These are phyloP conservation scores for Exophiala dermatitidis DNA, from an alignment of 2,329 filamentous ascomycete genomes.

Conservation along the genomic window DNA sequence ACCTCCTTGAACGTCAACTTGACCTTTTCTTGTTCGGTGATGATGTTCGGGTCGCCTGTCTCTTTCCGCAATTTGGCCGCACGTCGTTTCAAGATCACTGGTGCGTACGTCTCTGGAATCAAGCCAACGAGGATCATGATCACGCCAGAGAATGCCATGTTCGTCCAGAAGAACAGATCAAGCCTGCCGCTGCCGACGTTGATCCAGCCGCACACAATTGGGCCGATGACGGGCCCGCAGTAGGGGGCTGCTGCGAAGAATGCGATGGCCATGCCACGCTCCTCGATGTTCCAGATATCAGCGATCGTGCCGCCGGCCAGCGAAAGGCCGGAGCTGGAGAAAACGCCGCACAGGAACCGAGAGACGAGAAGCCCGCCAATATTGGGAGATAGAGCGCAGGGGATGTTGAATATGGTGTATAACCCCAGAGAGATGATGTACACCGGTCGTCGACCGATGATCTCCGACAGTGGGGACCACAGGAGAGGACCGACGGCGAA, in stretches of 20 bases:
- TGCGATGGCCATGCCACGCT: constrained; percentile 52
- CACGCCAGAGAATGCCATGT: constrained; percentile 26
- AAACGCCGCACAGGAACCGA: constrained; percentile 65
- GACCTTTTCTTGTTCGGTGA: constrained; percentile 37
- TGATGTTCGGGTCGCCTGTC: constrained; percentile 38
- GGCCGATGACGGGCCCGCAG: constrained; percentile 47
- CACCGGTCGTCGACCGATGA: constrained; percentile 30
- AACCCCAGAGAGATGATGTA: constrained; percentile 32
- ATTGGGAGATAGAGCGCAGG: constrained; percentile 30
- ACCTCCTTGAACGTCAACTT: constrained; percentile 37
- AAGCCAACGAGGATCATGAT: constrained; percentile 47
- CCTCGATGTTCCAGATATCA: constrained; percentile 50
- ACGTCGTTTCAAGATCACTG: constrained; percentile 46
- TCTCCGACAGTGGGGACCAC: constrained; percentile 31
- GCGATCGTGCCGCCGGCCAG: constrained; percentile 38
- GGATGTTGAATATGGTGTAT: constrained; percentile 34
- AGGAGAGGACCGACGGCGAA: constrained; percentile 56
- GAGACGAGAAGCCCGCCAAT: constrained; percentile 68
- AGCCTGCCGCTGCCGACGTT: constrained; percentile 35
- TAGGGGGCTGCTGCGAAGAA: constrained; percentile 54
- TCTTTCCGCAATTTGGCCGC: constrained; percentile 43
- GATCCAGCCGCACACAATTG: constrained; percentile 56
- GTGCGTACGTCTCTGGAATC: constrained; percentile 53
- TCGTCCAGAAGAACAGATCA: constrained; percentile 48
- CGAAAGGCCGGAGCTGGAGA: constrained; percentile 64